Conservation (phyloP, 805 yeast genomes). For the Kluyveromyces nonfermentans region DNA sequence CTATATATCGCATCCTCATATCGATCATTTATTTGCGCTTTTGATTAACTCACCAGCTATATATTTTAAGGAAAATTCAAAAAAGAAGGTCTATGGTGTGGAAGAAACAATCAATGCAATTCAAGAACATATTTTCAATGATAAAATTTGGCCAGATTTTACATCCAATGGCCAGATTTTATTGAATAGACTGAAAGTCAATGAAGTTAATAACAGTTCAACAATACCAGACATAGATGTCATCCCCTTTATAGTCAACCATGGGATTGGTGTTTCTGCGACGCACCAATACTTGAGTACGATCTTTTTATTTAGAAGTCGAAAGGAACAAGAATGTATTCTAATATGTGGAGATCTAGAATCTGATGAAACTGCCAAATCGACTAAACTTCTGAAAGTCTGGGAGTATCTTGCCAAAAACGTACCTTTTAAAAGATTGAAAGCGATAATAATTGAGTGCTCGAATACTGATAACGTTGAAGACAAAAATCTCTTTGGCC, state of each 20-base stretch:
- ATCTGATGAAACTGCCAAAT: constrained; percentile 43
- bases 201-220: constrained; percentile 6
- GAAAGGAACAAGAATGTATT: constrained; percentile 29
- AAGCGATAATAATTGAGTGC: constrained; percentile 67
- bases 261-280: constrained; percentile 33
- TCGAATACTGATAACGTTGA: constrained; percentile 44
- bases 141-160: constrained; percentile 69
- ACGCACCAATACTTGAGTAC: constrained; percentile 33
- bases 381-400: constrained; percentile 29
- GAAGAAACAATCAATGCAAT: constrained; percentile 43
- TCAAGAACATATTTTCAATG: constrained; percentile 56
- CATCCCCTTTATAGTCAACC: constrained; percentile 31
- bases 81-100: constrained; percentile 46
- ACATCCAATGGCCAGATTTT: constrained; percentile 20
- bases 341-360: constrained; percentile 82
- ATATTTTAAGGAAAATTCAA: constrained; percentile 25
- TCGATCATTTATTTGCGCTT: constrained; percentile 69
- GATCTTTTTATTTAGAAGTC: constrained; percentile 47
- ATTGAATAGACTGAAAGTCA: not conserved
- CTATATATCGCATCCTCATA: constrained; percentile 71
- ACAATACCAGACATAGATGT: constrained; percentile 22
- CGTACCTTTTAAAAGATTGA: constrained; percentile 34
- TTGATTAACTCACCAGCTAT: constrained; percentile 58
- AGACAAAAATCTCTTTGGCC: constrained; percentile 59
- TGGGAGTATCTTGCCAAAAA: constrained; percentile 50